These are phyloP conservation scores for Quercus bicolor DNA, from an alignment of 306 rosid genomes.

Conservation along the genomic window DNA sequence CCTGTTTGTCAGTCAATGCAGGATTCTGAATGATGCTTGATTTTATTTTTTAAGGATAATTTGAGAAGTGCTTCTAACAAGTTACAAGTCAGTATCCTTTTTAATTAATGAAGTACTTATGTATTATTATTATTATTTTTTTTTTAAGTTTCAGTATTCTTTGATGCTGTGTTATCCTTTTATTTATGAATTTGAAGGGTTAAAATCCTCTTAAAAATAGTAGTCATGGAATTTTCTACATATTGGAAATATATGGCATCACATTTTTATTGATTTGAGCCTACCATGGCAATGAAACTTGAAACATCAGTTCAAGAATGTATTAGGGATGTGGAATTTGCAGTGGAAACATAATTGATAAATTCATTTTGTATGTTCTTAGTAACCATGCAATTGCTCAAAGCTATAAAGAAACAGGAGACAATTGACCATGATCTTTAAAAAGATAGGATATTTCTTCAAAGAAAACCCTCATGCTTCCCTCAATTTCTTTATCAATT, in stretches of 20 bases:
- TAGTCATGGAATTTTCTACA: neutral
- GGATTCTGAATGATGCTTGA: constrained; percentile 44
- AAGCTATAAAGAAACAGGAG: neutral
- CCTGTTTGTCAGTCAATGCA: constrained; percentile 75
- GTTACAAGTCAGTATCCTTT: neutral
- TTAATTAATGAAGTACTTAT: too few species aligned
- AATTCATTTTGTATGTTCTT: neutral
- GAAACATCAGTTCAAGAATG: neutral
- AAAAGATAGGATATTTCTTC: neutral
- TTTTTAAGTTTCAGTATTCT: neutral
- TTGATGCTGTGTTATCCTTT: constrained; percentile 10
- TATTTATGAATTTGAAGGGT: constrained; percentile 5
- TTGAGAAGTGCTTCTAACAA: constrained; percentile 16
- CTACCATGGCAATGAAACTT: neutral
- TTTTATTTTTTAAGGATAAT: constrained; percentile 8
- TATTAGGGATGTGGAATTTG: constrained; percentile 2
- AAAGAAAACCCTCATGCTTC: neutral
- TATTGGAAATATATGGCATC: neutral
- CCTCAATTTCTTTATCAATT: too few species aligned
- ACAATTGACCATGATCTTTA: neutral
- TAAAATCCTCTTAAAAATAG: neutral
- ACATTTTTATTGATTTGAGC: neutral
- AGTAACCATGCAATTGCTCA: neutral
- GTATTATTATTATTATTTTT: too few species aligned
- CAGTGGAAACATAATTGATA: neutral